Conservation (phyloP, 1,284 basidiomycete species). For the Grifola frondosa region DNA sequence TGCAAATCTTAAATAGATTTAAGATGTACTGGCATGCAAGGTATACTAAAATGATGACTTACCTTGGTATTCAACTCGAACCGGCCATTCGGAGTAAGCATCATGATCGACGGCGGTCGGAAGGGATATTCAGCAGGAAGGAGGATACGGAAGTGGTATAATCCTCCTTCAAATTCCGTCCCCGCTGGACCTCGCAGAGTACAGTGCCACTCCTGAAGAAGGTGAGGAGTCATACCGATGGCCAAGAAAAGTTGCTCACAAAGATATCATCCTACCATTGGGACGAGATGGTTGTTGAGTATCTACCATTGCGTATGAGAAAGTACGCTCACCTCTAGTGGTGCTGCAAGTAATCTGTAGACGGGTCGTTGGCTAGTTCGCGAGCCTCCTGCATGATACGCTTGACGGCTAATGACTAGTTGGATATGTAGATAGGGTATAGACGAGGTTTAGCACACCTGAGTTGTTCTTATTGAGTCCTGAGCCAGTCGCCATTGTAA, state of each 20-base stretch:
- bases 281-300: conserved; percentile 12
- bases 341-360: conserved; percentile 83
- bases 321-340: conserved; percentile 70
- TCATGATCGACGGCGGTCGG: conserved; percentile 89
- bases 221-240: conserved; percentile 25
- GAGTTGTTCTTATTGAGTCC: conserved; percentile 83
- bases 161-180: conserved; percentile 88
- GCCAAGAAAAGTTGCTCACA: conserved; percentile 49
- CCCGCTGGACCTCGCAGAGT: conserved; percentile 86
- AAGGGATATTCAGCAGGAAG: conserved; percentile 94
- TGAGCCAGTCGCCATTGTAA: conserved; percentile 34
- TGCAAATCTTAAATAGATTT: conserved; percentile 73
- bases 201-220: conserved; percentile 90
- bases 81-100: conserved; percentile 93
- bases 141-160: conserved; percentile 91
- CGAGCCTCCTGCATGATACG: conserved; percentile 95
- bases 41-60: conserved; percentile 24
- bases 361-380: conserved; percentile 81
- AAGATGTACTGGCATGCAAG: neutral
- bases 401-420: conserved; percentile 88
- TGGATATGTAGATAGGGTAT: too few species aligned
- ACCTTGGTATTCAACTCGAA: conserved; percentile 97
- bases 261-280: conserved; percentile 73
- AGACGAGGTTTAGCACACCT: too few species aligned
- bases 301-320: conserved; percentile 4